phyloP scores from a whole-genome alignment of 1,284 basidiomycete species.

The Phlebopus sp. region DNA sequence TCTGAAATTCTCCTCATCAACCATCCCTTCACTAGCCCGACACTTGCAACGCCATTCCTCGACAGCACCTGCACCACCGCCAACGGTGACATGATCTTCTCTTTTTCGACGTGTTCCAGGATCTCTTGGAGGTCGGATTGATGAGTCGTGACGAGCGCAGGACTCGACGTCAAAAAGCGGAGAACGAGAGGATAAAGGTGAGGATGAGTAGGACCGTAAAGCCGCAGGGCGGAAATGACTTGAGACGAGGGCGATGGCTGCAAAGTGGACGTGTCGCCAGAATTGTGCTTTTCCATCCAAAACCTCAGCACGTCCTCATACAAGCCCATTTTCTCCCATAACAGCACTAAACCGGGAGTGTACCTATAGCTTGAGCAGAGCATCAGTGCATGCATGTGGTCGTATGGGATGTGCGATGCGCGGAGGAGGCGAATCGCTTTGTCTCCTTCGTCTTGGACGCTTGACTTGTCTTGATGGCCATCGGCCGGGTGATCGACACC shows the following conservation, averaged over 20 bases:
- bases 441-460: constrained; percentile 23
- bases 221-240: constrained; percentile 69
- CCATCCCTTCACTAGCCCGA: constrained; percentile 91
- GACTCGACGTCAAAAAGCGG: constrained; percentile 82
- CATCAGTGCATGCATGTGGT: constrained; percentile 88
- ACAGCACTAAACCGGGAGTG: constrained; percentile 79
- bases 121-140: constrained; percentile 68
- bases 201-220: constrained; percentile 71
- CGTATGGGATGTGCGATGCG: constrained; percentile 73
- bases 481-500: constrained; percentile 14
- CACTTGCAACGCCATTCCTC: constrained; percentile 81
- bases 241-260: constrained; percentile 46
- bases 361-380: constrained; percentile 85
- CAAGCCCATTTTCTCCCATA: constrained; percentile 96
- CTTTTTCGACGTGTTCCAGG: constrained; percentile 74
- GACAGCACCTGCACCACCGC: constrained; percentile 87
- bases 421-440: constrained; percentile 74
- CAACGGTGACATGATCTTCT: constrained; percentile 82
- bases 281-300: constrained; percentile 76
- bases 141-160: constrained; percentile 68
- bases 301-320: constrained; percentile 93
- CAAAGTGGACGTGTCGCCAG: constrained; percentile 22
- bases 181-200: constrained; percentile 89
- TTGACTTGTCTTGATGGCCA: neutral
- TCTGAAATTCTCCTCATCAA: constrained; percentile 75